These are phyloP conservation scores for Dysphania ambrosioides DNA, from an alignment of 148 eudicot species.

Conservation along the genomic window DNA sequence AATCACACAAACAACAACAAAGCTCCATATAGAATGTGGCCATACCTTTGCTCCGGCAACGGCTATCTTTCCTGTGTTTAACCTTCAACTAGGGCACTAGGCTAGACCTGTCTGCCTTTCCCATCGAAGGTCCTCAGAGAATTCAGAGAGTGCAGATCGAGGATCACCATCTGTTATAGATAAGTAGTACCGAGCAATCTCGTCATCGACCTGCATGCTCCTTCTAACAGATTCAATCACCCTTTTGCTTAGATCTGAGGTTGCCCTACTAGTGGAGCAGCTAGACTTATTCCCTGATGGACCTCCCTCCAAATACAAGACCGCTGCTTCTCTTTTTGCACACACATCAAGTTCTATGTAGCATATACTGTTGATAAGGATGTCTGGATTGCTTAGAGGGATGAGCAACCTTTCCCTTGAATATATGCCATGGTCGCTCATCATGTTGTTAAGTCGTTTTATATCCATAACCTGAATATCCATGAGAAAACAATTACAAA, in stretches of 20 bases:
- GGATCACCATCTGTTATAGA: slow-evolving; percentile 79
- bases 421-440: slow-evolving; percentile 97
- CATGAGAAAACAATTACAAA: background rate
- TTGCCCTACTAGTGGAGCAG: slow-evolving; percentile 33
- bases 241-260: slow-evolving; percentile 56
- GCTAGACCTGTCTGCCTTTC: slow-evolving; percentile 59
- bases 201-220: slow-evolving; percentile 96
- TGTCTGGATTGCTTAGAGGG: slow-evolving; percentile 58
- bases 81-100: slow-evolving; percentile 37
- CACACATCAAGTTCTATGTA: slow-evolving; percentile 76
- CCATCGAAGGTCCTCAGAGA: slow-evolving; percentile 77
- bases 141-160: slow-evolving; percentile 74
- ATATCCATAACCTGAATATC: slow-evolving; percentile 68
- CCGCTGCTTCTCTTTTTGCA: slow-evolving; percentile 95
- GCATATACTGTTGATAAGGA: slow-evolving; percentile 65
- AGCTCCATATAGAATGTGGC: too few species aligned
- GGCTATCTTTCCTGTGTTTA: background rate
- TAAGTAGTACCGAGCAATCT: slow-evolving; percentile 81
- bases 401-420: slow-evolving; percentile 85
- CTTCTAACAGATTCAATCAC: slow-evolving; percentile 75
- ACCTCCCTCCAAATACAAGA: slow-evolving; percentile 70
- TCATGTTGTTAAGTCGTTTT: slow-evolving; percentile 95
- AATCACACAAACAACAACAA: background rate
- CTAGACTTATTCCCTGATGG: slow-evolving; percentile 34
- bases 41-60: background rate